Evolutionary conservation across 805 yeast genomes (phyloP).

Genomic region (Pichia phayaonensis): DNA sequence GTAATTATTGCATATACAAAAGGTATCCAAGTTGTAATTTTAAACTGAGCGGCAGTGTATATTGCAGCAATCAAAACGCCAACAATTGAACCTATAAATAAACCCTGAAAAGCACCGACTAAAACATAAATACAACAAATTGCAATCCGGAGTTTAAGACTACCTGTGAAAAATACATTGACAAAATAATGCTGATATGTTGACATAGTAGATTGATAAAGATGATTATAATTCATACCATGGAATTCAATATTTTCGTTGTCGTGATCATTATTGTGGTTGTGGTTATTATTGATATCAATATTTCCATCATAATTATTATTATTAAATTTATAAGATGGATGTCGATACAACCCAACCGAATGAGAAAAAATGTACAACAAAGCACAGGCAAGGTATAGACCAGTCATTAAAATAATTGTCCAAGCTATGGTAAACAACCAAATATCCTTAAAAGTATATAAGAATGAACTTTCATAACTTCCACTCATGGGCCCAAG

Average conservation of each 20-base stretch:
- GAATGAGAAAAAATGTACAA: constrained; percentile 49
- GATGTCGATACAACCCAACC: constrained; percentile 21
- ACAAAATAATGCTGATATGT: constrained; percentile 6
- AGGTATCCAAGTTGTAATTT: constrained; percentile 96
- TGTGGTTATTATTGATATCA: not conserved
- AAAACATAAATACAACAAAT: constrained; percentile 41
- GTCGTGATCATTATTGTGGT: not conserved
- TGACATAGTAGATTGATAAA: not conserved
- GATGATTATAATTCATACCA: constrained; percentile 1
- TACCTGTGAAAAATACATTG: constrained; percentile 2
- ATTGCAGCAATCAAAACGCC: constrained; percentile 72
- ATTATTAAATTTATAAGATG: not conserved
- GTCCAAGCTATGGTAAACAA: constrained; percentile 77
- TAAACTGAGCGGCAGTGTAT: constrained; percentile 70
- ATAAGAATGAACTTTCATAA: constrained; percentile 50
- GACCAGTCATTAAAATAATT: constrained; percentile 53
- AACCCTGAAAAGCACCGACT: constrained; percentile 56
- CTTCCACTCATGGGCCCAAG: constrained; percentile 24
- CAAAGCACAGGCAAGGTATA: constrained; percentile 58
- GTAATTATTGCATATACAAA: constrained; percentile 69
- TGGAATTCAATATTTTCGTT: constrained; percentile 1
- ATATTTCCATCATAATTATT: not conserved
- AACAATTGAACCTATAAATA: constrained; percentile 64
- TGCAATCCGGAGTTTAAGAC: constrained; percentile 26
- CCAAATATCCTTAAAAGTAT: constrained; percentile 71